Percentiles rank a stretch among this genome's conserved stretches.
Evolutionary conservation across 2,329 filamentous ascomycete genomes (phyloP).

Genomic region (Didymosphaeria variabile): DNA sequence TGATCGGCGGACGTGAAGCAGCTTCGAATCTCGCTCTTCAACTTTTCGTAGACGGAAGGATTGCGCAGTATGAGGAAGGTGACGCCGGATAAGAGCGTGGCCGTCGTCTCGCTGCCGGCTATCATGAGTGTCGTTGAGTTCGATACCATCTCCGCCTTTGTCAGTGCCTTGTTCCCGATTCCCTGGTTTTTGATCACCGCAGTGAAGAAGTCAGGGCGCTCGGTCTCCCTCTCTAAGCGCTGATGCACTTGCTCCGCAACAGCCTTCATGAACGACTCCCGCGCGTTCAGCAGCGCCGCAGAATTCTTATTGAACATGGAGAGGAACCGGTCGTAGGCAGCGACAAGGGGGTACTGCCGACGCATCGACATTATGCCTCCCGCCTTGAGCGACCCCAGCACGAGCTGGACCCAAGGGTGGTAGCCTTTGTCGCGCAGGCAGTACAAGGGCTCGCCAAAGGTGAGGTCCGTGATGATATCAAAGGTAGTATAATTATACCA

Average conservation of each 20-base stretch:
- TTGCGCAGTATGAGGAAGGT: slow-evolving; percentile 53
- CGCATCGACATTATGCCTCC: slow-evolving; percentile 26
- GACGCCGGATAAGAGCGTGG: slow-evolving; percentile 53
- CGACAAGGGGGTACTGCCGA: slow-evolving; percentile 28
- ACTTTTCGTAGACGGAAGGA: slow-evolving; percentile 24
- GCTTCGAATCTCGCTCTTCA: slow-evolving; percentile 35
- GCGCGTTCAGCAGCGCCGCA: slow-evolving; percentile 15
- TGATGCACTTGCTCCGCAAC: slow-evolving; percentile 26
- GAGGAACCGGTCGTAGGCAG: slow-evolving; percentile 25
- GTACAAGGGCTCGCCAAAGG: slow-evolving; percentile 43
- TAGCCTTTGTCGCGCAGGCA: slow-evolving; percentile 39
- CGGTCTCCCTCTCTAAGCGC: slow-evolving; percentile 28
- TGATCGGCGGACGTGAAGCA: slow-evolving; percentile 27
- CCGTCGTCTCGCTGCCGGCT: slow-evolving; percentile 59
- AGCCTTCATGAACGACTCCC: slow-evolving; percentile 29
- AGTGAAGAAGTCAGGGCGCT: slow-evolving; percentile 38
- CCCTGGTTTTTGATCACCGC: slow-evolving; percentile 36
- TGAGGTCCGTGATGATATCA: slow-evolving; percentile 43
- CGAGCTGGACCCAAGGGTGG: slow-evolving; percentile 41
- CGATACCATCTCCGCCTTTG: slow-evolving; percentile 44
- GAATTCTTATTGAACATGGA: slow-evolving; percentile 24
- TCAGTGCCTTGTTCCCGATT: slow-evolving; percentile 24
- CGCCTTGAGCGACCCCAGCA: slow-evolving; percentile 24
- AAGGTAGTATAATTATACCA: slow-evolving; percentile 33
- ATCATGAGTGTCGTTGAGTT: slow-evolving; percentile 48